Evolutionary conservation across 139 green algal species (phyloP), one percentile per base, ranked within the genome.

Genomic region (Trebouxia sp.): DNA sequence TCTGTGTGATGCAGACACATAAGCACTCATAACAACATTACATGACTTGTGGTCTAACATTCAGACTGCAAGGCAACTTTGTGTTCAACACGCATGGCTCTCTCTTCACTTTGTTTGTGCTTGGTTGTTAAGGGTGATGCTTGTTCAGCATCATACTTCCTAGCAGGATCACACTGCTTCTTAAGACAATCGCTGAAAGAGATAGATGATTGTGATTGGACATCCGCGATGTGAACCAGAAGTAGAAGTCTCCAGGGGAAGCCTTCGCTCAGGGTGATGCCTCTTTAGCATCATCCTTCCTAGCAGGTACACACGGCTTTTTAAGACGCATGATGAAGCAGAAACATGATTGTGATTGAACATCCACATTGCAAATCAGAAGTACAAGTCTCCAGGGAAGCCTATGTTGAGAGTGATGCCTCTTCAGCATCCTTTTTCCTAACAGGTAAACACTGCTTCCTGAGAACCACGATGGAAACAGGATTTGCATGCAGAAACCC

Each of bases 101-200:
- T n/a, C n/a, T n/a, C n/a, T n/a, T n/a, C n/a, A n/a, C n/a, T n/a
- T n/a, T n/a, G n/a, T n/a, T n/a, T n/a, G n/a, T n/a, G n/a, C n/a
- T n/a, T n/a, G n/a, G n/a, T n/a, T n/a, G 96, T 99, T 45, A 96
- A 99, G 88, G 97, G 97, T 24, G 97, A 99, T 81, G 97, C 97
- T 35, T 97, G 91, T 0, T 97, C 90, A 28, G 94, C 94, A 5
- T 96, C 92, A 32, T 98, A 99, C 87, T 99, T 99, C 86, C 85
- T 99, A 43, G 96, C 97, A 78, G 80, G 80, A 81, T 41, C 35
- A 30, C n/a, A n/a, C n/a, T n/a, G n/a, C n/a, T n/a, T n/a, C n/a
- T n/a, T n/a, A n/a, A n/a, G n/a, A n/a, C n/a, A n/a, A n/a, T n/a
- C n/a, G n/a, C n/a, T n/a, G n/a, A n/a, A n/a, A n/a, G n/a, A n/a